Percentiles rank a stretch among this genome's conserved stretches.
Evolutionary conservation across 257 asterid species (phyloP).

Genomic region (Penstemon eatonii): DNA sequence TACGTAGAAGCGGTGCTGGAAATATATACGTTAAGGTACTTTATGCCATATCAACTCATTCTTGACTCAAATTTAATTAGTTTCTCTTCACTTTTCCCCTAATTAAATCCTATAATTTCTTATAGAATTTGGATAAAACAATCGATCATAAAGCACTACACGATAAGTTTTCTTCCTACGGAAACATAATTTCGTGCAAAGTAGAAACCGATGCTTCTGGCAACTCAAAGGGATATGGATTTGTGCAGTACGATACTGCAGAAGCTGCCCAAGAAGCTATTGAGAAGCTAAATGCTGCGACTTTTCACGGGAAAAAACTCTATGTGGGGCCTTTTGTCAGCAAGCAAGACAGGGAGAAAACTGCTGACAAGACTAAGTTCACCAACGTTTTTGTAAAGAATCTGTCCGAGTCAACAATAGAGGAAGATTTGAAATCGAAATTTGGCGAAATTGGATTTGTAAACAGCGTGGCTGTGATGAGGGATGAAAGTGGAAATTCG

Average conservation of each 20-base stretch:
- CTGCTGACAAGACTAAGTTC: not conserved
- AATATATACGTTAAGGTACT: slow-evolving; percentile 68
- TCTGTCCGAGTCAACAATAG: slow-evolving; percentile 1
- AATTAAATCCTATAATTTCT: not conserved
- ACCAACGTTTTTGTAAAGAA: slow-evolving; percentile 12
- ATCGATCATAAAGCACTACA: slow-evolving; percentile 57
- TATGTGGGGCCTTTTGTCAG: slow-evolving; percentile 12
- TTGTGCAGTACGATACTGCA: not conserved
- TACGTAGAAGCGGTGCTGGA: slow-evolving; percentile 49
- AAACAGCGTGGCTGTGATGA: slow-evolving; percentile 16
- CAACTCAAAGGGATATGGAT: slow-evolving; percentile 61
- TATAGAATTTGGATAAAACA: slow-evolving; percentile 43
- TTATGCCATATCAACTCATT: slow-evolving; percentile 7
- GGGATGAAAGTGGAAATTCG: slow-evolving; percentile 1
- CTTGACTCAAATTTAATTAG: not conserved
- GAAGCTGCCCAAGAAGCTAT: slow-evolving; percentile 18
- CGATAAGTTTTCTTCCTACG: slow-evolving; percentile 52
- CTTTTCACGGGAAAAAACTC: slow-evolving; percentile 7
- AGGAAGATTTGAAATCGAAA: not conserved
- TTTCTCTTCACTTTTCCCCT: too few species aligned
- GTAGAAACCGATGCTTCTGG: slow-evolving; percentile 52
- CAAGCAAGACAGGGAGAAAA: slow-evolving; percentile 16
- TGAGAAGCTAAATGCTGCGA: slow-evolving; percentile 8
- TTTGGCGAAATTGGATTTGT: slow-evolving; percentile 1
- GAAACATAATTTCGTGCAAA: slow-evolving; percentile 57